phyloP scores from a whole-genome alignment of 73 alveolate genomes.

The Blepharisma stoltei region DNA sequence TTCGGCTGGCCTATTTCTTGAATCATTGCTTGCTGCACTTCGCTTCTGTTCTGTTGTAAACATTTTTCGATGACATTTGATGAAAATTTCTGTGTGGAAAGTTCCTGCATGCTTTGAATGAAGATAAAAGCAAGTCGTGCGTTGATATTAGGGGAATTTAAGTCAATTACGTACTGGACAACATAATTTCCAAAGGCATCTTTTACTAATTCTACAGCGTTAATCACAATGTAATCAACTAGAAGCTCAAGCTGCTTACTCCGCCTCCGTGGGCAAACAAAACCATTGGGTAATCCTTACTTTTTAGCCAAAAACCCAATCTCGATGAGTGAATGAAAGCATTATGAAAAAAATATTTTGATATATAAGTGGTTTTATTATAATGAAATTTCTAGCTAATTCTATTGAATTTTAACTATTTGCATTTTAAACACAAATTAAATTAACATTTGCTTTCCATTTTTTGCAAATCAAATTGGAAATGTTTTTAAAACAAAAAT shows the following conservation, averaged over 20 bases:
- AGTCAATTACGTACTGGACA: slow-evolving; percentile 49
- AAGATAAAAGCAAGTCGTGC: background rate
- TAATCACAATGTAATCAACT: slow-evolving; percentile 49
- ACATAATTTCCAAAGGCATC: slow-evolving; percentile 85
- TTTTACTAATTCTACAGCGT: slow-evolving; percentile 44
- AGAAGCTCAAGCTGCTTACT: background rate
- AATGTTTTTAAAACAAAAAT: no score
- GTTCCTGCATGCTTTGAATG: slow-evolving; percentile 38
- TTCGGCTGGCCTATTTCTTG: background rate
- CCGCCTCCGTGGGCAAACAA: no score
- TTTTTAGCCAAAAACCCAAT: no score
- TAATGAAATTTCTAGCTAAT: no score
- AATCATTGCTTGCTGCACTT: background rate
- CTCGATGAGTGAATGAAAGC: no score
- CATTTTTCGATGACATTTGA: slow-evolving; percentile 63
- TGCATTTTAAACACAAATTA: no score
- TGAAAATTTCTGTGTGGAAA: slow-evolving; percentile 55
- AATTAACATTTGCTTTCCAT: no score
- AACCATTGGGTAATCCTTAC: no score
- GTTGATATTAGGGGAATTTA: background rate
- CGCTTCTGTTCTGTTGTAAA: background rate
- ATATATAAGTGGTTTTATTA: no score
- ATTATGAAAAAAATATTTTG: no score
- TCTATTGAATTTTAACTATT: no score
- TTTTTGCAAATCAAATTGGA: no score